Evolutionary conservation across 192 early-diverging fungal genomes (phyloP), one percentile per base, ranked within the genome.

Genomic region (Entomortierella parvispora): DNA sequence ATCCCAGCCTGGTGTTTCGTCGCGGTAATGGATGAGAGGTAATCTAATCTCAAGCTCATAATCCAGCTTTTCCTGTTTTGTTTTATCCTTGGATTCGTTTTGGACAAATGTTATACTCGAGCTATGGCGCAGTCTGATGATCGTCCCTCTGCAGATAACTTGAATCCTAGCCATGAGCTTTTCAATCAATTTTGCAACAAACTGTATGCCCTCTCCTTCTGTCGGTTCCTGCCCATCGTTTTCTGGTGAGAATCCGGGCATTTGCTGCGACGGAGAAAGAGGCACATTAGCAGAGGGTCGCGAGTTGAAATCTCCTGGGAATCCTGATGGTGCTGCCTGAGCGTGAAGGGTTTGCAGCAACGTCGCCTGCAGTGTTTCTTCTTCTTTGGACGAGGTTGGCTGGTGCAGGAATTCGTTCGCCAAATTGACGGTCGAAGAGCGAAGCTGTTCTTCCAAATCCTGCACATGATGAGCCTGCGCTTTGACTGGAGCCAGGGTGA

Each of bases 321-420:
- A 47, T 47, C 70, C 74, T 20, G 80, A 68, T 17, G 77, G 68
- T 18, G 68, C 25, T 4, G 69, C 66, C 46, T 71, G 72, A 31
- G 52, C 66, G 56, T 83, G 81, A 34, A 88, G 74, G 7, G 86
- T 84, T 26, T 87, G 84, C 34, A 84, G 72, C 14, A 88, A 80
- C 28, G 87, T 85, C 50, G 83, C 80, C 49, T 77, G 72, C 12
- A 88, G 67, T 31, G 84, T 86, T 57, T 88, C 90, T 40, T 91
- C 91, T 33, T 87, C 82, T 52, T 89, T 90, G 22, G 84, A 79
- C 45, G 89, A 70, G 26, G 82, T 85, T 54, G 89, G 89, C 22
- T 87, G 83, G 43, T 87, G 85, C 43, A 97, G 65, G 83, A 97
- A 97, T 76, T 94, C 94, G 48, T 89, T 94, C 10, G 95, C 95